Evolutionary conservation across 495 filamentous ascomycete species (phyloP), one percentile per base, ranked within the genome.

Genomic region (Halenospora varia): DNA sequence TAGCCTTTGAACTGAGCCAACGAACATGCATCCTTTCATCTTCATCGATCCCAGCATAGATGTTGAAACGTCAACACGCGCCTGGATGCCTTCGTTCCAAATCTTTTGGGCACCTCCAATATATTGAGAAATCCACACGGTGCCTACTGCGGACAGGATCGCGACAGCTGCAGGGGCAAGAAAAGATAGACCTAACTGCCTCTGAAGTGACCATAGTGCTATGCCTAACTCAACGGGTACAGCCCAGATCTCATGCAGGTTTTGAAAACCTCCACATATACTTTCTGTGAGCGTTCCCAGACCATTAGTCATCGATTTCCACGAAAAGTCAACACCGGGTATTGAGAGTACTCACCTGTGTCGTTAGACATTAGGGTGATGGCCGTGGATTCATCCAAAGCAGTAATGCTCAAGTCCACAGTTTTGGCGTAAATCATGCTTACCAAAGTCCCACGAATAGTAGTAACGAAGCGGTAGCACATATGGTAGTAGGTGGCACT

Each of bases 281-380:
- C 13, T 25, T 53, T 53, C 42, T 46, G 42, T 17, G 19, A n/a
- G n/a, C n/a, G n/a, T n/a, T n/a, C n/a, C n/a, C n/a, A n/a, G n/a
- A n/a, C n/a, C n/a, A n/a, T n/a, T n/a, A n/a, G n/a, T n/a, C n/a
- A n/a, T n/a, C n/a, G n/a, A n/a, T n/a, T n/a, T n/a, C n/a, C n/a
- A n/a, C n/a, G n/a, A n/a, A n/a, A n/a, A n/a, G n/a, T 46, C 6
- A 46, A 17, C 8, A 9, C 4, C 6, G 13, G 13, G 13, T 6
- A 35, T 35, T 6, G 4, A 24, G 23, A 35, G 24, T 26, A 24
- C 48, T 51, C 2, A 51, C 48, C 48, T 10, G 48, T 35, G 25
- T 51, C 48, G n/a, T 48, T 57, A 48, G 81, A 84, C 83, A 88
- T 88, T 11, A 85, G 74, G 51, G 84, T 87, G 9, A 87, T 42